Evolutionary conservation across 495 filamentous ascomycete species (phyloP).

Genomic region (Bombardia bombarda): DNA sequence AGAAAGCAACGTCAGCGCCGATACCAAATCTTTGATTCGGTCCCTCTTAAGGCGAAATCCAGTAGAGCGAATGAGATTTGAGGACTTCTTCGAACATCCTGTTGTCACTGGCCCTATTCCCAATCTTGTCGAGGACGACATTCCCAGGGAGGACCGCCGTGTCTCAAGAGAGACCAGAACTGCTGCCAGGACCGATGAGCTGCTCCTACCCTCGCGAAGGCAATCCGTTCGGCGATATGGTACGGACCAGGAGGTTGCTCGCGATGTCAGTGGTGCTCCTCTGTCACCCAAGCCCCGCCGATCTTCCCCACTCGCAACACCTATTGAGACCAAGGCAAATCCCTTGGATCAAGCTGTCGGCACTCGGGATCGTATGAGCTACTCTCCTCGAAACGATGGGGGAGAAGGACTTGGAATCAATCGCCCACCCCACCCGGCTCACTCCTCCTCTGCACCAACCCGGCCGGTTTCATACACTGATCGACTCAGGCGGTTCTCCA

Average conservation of each 20-base stretch:
- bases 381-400: slow-evolving; percentile 30
- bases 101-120: slow-evolving; percentile 77
- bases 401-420: slow-evolving; percentile 39
- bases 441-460: slow-evolving; percentile 32
- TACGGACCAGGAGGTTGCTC: slow-evolving; percentile 21
- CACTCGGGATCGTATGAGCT: slow-evolving; percentile 14
- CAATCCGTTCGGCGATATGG: slow-evolving; percentile 17
- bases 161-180: slow-evolving; percentile 17
- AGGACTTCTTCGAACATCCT: slow-evolving; percentile 66
- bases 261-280: slow-evolving; percentile 16
- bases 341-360: slow-evolving; percentile 16
- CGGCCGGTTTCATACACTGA: slow-evolving; percentile 25
- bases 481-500: slow-evolving; percentile 28
- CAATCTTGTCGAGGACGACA: slow-evolving; percentile 69
- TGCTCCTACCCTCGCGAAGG: slow-evolving; percentile 5
- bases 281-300: slow-evolving; percentile 29
- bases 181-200: slow-evolving; percentile 21
- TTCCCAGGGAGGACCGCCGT: slow-evolving; percentile 33
- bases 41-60: slow-evolving; percentile 77
- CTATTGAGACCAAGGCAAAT: slow-evolving; percentile 26
- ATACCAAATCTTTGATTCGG: slow-evolving; percentile 76
- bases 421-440: slow-evolving; percentile 23
- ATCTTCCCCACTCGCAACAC: slow-evolving; percentile 30
- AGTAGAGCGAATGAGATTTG: slow-evolving; percentile 73
- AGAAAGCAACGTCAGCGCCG: slow-evolving; percentile 60